These are phyloP conservation scores for Lyophyllum semitale DNA, from an alignment of 768 basidiomycete genomes.

Conservation along the genomic window DNA sequence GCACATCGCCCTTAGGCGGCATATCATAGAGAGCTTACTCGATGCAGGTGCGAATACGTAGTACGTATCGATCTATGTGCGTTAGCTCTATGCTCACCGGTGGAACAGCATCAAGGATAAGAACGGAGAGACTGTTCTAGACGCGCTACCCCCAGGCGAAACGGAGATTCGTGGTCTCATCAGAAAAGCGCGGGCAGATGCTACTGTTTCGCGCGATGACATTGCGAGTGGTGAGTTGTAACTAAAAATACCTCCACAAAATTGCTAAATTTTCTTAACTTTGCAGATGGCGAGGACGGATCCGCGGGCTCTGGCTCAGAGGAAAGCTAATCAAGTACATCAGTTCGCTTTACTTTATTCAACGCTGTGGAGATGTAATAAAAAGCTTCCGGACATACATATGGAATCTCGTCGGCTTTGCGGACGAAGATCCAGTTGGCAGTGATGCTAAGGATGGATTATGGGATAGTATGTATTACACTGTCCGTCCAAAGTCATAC, in stretches of 20 bases:
- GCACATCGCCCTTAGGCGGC: slow-evolving; percentile 51
- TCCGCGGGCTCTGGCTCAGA: slow-evolving; percentile 33
- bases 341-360: background rate
- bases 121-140: slow-evolving; percentile 55
- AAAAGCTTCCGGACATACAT: background rate
- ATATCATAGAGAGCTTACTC: slow-evolving; percentile 63
- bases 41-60: slow-evolving; percentile 79
- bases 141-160: slow-evolving; percentile 58
- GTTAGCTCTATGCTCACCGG: background rate
- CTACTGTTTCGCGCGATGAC: slow-evolving; percentile 56
- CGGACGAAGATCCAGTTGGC: background rate
- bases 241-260: background rate
- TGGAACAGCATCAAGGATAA: slow-evolving; percentile 68
- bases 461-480: background rate
- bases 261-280: background rate
- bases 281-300: slow-evolving; percentile 27
- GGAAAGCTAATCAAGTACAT: slow-evolving; percentile 25
- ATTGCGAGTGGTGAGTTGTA: slow-evolving; percentile 58
- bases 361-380: background rate
- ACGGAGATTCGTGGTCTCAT: slow-evolving; percentile 51
- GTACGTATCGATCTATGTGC: slow-evolving; percentile 36
- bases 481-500: slow-evolving; percentile 4
- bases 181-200: slow-evolving; percentile 53
- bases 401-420: background rate
- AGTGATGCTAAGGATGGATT: background rate